Evolutionary conservation across 768 basidiomycete genomes (phyloP).

Genomic region (Bullera alba): DNA sequence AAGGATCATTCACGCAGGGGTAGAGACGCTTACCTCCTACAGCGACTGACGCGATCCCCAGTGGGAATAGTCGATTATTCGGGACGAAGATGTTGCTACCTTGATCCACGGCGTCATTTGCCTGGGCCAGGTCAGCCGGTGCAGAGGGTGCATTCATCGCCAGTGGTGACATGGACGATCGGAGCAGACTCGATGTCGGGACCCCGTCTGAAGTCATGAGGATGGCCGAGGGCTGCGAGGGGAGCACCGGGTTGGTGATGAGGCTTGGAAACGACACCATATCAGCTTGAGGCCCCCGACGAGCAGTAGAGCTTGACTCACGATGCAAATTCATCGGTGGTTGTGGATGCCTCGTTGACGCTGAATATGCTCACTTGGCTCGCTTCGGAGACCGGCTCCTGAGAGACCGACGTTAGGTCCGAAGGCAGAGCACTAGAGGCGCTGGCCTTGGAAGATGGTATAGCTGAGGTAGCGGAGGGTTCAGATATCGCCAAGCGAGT

Average conservation of each 20-base stretch:
- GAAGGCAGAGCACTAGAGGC: too few relatives aligned
- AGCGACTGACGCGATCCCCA: neutral
- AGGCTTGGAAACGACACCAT: neutral
- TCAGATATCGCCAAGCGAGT: too few relatives aligned
- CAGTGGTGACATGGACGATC: neutral
- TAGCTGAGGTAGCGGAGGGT: too few relatives aligned
- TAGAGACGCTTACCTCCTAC: neutral
- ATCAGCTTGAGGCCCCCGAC: neutral
- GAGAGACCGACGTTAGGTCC: too few relatives aligned
- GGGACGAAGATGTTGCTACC: neutral
- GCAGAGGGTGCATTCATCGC: too few relatives aligned
- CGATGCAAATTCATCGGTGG: too few relatives aligned
- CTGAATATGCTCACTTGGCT: too few relatives aligned
- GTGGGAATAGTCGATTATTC: neutral
- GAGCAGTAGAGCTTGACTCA: too few relatives aligned
- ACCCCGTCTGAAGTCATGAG: neutral
- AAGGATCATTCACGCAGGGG: neutral
- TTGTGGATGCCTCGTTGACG: too few relatives aligned
- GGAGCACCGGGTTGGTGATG: neutral
- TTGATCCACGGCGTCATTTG: neutral
- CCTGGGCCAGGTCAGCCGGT: too few relatives aligned
- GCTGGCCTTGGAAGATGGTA: too few relatives aligned
- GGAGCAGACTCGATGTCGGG: neutral
- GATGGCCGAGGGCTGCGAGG: neutral
- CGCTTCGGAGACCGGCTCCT: too few relatives aligned